Evolutionary conservation across 2,329 filamentous ascomycete species (phyloP), one percentile per base, ranked within the genome.

Genomic region (Cryphonectria naterciae): DNA sequence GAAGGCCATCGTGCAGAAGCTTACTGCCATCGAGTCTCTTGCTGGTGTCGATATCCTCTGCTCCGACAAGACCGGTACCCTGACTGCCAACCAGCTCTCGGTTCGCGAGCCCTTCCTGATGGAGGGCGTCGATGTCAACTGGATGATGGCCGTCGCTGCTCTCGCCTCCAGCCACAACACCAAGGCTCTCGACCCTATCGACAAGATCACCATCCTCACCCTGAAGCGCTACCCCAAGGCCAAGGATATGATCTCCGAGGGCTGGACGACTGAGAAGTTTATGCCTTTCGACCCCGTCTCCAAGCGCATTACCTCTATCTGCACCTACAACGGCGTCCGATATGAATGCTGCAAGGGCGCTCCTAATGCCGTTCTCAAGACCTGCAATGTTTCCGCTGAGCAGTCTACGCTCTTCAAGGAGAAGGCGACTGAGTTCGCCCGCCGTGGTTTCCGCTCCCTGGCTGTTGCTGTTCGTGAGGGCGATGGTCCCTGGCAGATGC

Each of bases 111-210:
- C 92, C 35, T 93, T 91, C 82, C 90, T 93, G 73, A 88, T 90
- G 74, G 91, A 93, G 80, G 92, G 91, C 76, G 88, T 92, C 78
- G 91, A 93, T 81, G 89, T 93, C 80, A 92, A 93, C 85, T 93
- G 91, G 91, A 93, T 93, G 91, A 93, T 93, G 91, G 91, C 91
- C 75, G 91, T 92, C 73, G 91, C 91, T 73, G 91, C 91, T 73
- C 87, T 93, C 69, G 91, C 91, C 70, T 93, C 91, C 68, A 93
- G 91, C 74, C 91, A 93, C 85, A 93, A 93, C 84, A 86, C 93
- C 83, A 92, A 92, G 84, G 91, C 91, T 73, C 87, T 93, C 73
- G 91, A 93, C 79, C 91, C 91, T 74, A 93, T 93, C 77, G 91
- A 93, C 84, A 93, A 93, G 84, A 89, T 93, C 77, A 93, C 90